A percentile compares a stretch with the other conserved stretches of the same genome.
Conservation (phyloP, 2,329 filamentous ascomycete genomes). For the Aspergillus bombycis region DNA sequence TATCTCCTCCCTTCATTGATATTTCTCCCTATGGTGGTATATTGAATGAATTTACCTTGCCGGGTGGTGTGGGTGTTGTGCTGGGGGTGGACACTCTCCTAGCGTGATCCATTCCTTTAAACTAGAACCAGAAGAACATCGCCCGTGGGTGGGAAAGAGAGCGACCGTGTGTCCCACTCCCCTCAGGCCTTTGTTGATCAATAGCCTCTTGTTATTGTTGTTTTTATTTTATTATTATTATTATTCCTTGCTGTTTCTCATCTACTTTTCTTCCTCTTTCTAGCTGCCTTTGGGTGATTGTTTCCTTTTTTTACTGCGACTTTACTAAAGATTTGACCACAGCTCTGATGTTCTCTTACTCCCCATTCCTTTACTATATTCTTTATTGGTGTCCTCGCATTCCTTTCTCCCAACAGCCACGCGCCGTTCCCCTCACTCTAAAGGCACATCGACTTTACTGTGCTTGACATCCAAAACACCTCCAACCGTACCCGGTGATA, state of each 20-base stretch:
- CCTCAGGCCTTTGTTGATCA: slow-evolving; percentile 22
- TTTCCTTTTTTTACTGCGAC: slow-evolving; percentile 3
- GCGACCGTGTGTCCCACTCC: slow-evolving; percentile 22
- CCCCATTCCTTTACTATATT: slow-evolving; percentile 21
- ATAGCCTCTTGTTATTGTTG: slow-evolving; percentile 19
- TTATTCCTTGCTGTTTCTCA: slow-evolving; percentile 19
- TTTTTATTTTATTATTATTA: slow-evolving; percentile 19
- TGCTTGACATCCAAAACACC: slow-evolving; percentile 6
- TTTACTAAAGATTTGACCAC: not conserved
- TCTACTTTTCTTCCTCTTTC: slow-evolving; percentile 12
- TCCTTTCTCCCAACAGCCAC: slow-evolving; percentile 15
- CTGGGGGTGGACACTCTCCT: slow-evolving; percentile 20
- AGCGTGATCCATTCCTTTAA: slow-evolving; percentile 26
- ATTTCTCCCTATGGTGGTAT: not conserved
- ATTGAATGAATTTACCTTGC: slow-evolving; percentile 5
- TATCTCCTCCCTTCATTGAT: not conserved
- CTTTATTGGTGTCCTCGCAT: slow-evolving; percentile 6
- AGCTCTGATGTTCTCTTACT: slow-evolving; percentile 6
- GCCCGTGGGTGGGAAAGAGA: slow-evolving; percentile 18
- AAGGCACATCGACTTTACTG: slow-evolving; percentile 12
- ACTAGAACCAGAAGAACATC: slow-evolving; percentile 21
- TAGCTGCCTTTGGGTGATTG: not conserved
- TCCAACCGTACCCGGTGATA: slow-evolving; percentile 3
- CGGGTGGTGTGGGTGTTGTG: slow-evolving; percentile 5
- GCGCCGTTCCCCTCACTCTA: slow-evolving; percentile 18